A percentile compares a stretch with the other conserved stretches of the same genome.
These are phyloP conservation scores for Paragyromitra xinjiangensis DNA, from an alignment of 495 filamentous ascomycete species.

Conservation along the genomic window DNA sequence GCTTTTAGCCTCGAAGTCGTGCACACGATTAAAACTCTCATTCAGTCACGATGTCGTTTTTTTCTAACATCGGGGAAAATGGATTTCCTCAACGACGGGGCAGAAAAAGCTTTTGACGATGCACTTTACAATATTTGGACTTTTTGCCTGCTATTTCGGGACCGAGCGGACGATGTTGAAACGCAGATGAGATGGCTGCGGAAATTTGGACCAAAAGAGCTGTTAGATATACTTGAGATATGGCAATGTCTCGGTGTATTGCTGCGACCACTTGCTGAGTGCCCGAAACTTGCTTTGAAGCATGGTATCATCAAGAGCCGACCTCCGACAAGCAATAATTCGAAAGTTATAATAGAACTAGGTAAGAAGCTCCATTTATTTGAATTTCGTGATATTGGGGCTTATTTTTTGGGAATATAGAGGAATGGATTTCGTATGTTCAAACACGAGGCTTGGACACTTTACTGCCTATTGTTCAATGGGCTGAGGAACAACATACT, in stretches of 20 bases:
- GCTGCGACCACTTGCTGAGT: slow-evolving; percentile 44
- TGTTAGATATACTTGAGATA: slow-evolving; percentile 51
- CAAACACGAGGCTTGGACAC: slow-evolving; percentile 38
- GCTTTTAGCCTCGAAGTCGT: slow-evolving; percentile 24
- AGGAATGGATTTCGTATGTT: slow-evolving; percentile 44
- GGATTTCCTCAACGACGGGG: slow-evolving; percentile 12
- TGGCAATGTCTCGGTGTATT: slow-evolving; percentile 53
- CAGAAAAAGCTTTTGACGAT: slow-evolving; percentile 44
- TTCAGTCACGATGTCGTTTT: slow-evolving; percentile 46
- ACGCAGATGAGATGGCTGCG: slow-evolving; percentile 46
- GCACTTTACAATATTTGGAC: slow-evolving; percentile 54
- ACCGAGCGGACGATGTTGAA: slow-evolving; percentile 7
- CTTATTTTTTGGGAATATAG: slow-evolving; percentile 18
- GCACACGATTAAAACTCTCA: slow-evolving; percentile 37
- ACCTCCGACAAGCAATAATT: background rate
- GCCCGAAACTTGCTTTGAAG: slow-evolving; percentile 28
- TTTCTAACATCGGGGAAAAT: slow-evolving; percentile 35
- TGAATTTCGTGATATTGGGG: background rate
- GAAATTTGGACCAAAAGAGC: slow-evolving; percentile 2
- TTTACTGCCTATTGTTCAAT: slow-evolving; percentile 39
- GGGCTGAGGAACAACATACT: slow-evolving; percentile 34
- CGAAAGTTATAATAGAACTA: slow-evolving; percentile 29
- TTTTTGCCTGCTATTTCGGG: slow-evolving; percentile 41
- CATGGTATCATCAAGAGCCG: slow-evolving; percentile 34
- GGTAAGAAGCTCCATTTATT: slow-evolving; percentile 13